Evolutionary conservation across 1,284 basidiomycete species (phyloP).

Genomic region (Schizophyllum commune): DNA sequence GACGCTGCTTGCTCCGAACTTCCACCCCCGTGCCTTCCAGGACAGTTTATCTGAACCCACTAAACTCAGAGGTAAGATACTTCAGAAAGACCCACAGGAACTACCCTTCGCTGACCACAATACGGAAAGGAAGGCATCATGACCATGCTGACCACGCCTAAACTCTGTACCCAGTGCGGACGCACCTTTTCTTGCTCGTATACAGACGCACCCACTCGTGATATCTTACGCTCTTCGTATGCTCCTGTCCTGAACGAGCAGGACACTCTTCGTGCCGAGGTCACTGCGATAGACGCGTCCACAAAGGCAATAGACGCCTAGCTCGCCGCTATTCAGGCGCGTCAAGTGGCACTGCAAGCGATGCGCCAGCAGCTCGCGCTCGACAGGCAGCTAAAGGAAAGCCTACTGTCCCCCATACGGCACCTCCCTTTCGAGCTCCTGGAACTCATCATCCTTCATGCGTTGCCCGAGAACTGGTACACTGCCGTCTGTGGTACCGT

Average conservation of each 20-base stretch:
- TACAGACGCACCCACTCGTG: neutral
- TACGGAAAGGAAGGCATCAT: neutral
- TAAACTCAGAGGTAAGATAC: too few species aligned
- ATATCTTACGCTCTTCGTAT: neutral
- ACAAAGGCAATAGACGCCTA: neutral
- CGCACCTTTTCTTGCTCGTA: neutral
- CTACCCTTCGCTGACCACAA: too few species aligned
- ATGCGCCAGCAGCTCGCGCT: neutral
- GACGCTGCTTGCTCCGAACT: too few species aligned
- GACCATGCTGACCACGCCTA: neutral
- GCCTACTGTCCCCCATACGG: neutral
- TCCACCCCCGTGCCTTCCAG: too few species aligned
- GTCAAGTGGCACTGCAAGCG: neutral
- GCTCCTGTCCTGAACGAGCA: neutral
- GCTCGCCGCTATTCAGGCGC: neutral
- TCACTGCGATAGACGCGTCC: neutral
- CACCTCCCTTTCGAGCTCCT: neutral
- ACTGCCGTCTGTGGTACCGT: neutral
- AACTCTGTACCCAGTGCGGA: neutral
- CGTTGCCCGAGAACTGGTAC: neutral
- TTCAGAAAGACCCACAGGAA: too few species aligned
- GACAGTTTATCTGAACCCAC: too few species aligned
- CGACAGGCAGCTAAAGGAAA: neutral
- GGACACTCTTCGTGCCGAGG: neutral
- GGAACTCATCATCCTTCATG: neutral